phyloP scores from a whole-genome alignment of 768 basidiomycete genomes.

The Russula dissimulans region DNA sequence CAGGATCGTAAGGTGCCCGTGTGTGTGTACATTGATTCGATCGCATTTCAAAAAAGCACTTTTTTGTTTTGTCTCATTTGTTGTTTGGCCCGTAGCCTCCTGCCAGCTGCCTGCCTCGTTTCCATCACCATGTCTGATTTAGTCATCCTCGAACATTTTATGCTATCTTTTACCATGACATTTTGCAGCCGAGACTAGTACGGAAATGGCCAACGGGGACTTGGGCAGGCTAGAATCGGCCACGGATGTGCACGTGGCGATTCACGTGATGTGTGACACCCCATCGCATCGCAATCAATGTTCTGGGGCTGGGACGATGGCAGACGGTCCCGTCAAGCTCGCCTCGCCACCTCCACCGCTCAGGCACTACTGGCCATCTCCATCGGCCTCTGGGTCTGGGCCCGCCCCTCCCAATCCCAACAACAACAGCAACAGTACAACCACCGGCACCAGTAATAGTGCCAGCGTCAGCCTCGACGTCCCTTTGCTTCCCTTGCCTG shows the following conservation, averaged over 20 bases:
- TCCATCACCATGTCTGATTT: not conserved
- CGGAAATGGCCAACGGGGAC: not conserved
- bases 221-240: no score
- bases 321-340: not conserved
- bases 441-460: not conserved
- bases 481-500: not conserved
- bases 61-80: no score
- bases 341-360: not conserved
- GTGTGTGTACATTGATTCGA: no score
- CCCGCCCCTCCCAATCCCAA: not conserved
- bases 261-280: no score
- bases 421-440: not conserved
- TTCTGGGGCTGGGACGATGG: not conserved
- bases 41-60: not conserved
- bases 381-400: no score
- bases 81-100: no score
- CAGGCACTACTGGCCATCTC: not conserved
- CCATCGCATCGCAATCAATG: no score
- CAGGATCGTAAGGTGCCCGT: no score
- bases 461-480: not conserved
- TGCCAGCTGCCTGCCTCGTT: not conserved
- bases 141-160: no score
- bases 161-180: not conserved
- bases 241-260: no score
- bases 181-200: not conserved